A percentile compares a stretch with the other conserved stretches of the same genome.
Conservation (phyloP, 2,329 filamentous ascomycete species). For the Plectosphaerella plurivora region DNA sequence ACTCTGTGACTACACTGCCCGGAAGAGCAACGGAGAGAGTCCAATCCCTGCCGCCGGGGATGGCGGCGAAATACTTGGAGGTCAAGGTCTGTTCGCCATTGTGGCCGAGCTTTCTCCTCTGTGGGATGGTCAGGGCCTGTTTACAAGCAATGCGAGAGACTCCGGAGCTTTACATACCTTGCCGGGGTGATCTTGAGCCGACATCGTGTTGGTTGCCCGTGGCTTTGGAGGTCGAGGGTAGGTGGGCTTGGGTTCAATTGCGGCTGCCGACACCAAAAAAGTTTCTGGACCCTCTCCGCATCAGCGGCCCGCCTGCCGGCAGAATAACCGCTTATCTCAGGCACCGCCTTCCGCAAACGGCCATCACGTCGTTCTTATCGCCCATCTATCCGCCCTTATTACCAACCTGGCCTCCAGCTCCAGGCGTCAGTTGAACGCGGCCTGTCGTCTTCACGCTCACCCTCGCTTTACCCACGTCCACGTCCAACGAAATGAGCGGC, state of each 20-base stretch:
- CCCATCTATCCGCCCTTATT: background rate
- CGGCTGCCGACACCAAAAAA: background rate
- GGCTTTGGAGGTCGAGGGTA: background rate
- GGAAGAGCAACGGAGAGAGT: slow-evolving; percentile 76
- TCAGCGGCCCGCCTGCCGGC: background rate
- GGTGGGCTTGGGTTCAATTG: too few relatives aligned
- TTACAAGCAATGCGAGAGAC: background rate
- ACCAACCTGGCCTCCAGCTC: background rate
- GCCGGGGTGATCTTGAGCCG: slow-evolving; percentile 7
- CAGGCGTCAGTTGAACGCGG: background rate
- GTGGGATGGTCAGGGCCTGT: background rate
- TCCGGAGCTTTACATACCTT: slow-evolving; percentile 9
- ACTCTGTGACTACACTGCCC: slow-evolving; percentile 74
- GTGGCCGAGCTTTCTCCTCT: slow-evolving; percentile 49
- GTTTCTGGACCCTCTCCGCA: background rate
- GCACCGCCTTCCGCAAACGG: background rate
- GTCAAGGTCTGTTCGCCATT: slow-evolving; percentile 21
- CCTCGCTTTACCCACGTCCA: background rate
- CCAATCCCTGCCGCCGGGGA: slow-evolving; percentile 58
- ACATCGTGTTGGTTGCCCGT: background rate
- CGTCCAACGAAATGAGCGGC: slow-evolving; percentile 32
- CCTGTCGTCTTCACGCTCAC: background rate
- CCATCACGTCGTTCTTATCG: background rate
- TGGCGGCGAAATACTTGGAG: slow-evolving; percentile 55
- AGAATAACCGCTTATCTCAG: background rate